phyloP scores from a whole-genome alignment of 208 protist genomes.

The Novymonas esmeraldas region DNA sequence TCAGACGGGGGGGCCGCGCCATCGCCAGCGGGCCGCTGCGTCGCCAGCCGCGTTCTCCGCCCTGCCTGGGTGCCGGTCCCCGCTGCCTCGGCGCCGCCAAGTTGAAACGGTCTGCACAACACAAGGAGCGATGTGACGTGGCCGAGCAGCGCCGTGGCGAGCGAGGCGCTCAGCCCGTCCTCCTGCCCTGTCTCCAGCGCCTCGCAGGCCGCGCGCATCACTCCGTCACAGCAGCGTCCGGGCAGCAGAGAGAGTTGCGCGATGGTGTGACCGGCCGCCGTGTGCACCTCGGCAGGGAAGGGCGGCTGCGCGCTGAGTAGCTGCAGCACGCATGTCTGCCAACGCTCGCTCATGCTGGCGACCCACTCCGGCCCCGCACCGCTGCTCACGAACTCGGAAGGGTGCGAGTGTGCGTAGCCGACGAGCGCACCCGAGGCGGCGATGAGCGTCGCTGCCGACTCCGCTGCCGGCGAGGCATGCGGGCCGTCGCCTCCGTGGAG shows the following conservation, averaged over 20 bases:
- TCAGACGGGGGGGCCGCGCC: not conserved
- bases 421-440: conserved; percentile 29
- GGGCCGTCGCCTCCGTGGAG: conserved; percentile 12
- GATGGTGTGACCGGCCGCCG: conserved; percentile 45
- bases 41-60: conserved; percentile 9
- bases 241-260: conserved; percentile 44
- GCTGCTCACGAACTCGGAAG: not conserved
- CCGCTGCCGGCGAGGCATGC: not conserved
- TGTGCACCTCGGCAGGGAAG: conserved; percentile 34
- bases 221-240: conserved; percentile 15
- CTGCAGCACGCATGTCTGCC: conserved; percentile 35
- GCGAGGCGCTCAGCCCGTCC: conserved; percentile 25
- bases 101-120: conserved; percentile 30
- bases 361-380: conserved; percentile 4
- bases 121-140: conserved; percentile 41
- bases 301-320: conserved; percentile 50
- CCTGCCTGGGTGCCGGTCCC: not conserved
- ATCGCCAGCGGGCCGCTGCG: conserved; percentile 12
- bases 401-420: conserved; percentile 10
- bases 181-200: conserved; percentile 27
- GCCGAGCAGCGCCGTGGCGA: conserved; percentile 47
- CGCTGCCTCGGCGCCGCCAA: conserved; percentile 7
- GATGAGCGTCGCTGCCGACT: conserved; percentile 10
- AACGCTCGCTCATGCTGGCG: conserved; percentile 2
- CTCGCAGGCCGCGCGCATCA: conserved; percentile 32